Percentiles rank a stretch among this genome's conserved stretches.
These are phyloP conservation scores for Scutellaria galericulata DNA, from an alignment of 257 asterid genomes.

Conservation along the genomic window DNA sequence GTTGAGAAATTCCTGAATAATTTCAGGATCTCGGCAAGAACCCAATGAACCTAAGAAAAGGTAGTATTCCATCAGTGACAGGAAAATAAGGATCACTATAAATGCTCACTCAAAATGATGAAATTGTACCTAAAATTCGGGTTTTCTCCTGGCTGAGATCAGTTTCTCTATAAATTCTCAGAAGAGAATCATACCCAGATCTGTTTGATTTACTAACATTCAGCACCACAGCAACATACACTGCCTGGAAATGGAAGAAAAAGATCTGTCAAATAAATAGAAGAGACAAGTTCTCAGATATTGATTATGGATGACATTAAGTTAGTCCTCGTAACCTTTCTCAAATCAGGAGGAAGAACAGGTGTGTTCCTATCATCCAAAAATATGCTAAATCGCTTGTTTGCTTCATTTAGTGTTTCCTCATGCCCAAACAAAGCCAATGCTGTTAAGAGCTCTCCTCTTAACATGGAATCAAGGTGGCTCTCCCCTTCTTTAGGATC, in stretches of 20 bases:
- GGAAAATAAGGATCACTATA: slow-evolving; percentile 14
- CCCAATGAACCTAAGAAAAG: slow-evolving; percentile 62
- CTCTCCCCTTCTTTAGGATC: slow-evolving; percentile 92
- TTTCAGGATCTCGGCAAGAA: slow-evolving; percentile 77
- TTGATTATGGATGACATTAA: slow-evolving; percentile 19
- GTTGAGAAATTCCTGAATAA: slow-evolving; percentile 69
- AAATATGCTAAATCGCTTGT: slow-evolving; percentile 68
- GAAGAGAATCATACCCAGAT: slow-evolving; percentile 78
- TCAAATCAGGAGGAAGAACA: slow-evolving; percentile 90
- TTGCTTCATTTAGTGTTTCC: slow-evolving; percentile 69
- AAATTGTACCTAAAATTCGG: slow-evolving; percentile 67
- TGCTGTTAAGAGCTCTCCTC: slow-evolving; percentile 82
- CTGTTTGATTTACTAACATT: slow-evolving; percentile 67
- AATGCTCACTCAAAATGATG: slow-evolving; percentile 8
- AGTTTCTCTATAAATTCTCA: slow-evolving; percentile 76
- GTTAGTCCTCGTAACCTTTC: slow-evolving; percentile 61
- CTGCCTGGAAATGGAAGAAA: slow-evolving; percentile 64
- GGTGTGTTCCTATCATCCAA: slow-evolving; percentile 72
- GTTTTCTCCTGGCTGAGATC: slow-evolving; percentile 99
- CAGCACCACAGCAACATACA: slow-evolving; percentile 77
- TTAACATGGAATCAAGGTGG: slow-evolving; percentile 93
- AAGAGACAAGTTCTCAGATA: slow-evolving; percentile 13
- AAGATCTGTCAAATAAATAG: slow-evolving; percentile 31
- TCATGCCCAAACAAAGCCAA: slow-evolving; percentile 80
- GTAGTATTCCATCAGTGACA: slow-evolving; percentile 34